Evolutionary conservation across 73 alveolate species (phyloP).

Genomic region (Paramecium primaurelia): DNA sequence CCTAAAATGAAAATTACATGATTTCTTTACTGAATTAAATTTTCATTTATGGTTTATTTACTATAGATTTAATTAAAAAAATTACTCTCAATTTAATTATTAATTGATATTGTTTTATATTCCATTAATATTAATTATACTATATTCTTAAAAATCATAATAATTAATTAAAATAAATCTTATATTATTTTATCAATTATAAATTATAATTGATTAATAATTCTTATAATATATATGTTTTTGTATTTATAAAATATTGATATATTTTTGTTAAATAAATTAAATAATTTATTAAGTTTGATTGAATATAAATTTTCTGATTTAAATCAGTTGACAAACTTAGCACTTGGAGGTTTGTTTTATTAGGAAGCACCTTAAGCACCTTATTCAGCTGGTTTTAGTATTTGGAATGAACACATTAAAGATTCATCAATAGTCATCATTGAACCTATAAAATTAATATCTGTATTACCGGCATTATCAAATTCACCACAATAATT

Average conservation of each 20-base stretch:
- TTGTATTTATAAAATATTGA: no score
- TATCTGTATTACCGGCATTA: constrained; percentile 69
- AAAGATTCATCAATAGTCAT: constrained; percentile 97
- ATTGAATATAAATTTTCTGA: not conserved
- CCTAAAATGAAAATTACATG: not conserved
- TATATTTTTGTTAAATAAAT: not conserved
- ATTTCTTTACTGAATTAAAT: not conserved
- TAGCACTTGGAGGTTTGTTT: constrained; percentile 27
- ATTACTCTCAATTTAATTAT: no score
- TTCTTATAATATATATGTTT: no score
- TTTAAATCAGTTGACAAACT: constrained; percentile 57
- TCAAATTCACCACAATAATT: constrained; percentile 99
- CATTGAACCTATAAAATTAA: constrained; percentile 76
- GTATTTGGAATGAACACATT: constrained; percentile 96
- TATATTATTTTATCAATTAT: no score
- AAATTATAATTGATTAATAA: no score
- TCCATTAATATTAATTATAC: no score
- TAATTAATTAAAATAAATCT: no score
- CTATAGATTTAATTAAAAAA: not conserved
- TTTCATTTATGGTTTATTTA: not conserved
- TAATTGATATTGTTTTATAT: no score
- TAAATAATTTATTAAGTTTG: not conserved
- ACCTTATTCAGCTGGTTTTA: constrained; percentile 90
- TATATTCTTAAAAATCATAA: no score
- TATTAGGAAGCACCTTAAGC: constrained; percentile 50